Base-by-base conservation (phyloP, 83 land plant genomes). In the Larix sibirica region DNA sequence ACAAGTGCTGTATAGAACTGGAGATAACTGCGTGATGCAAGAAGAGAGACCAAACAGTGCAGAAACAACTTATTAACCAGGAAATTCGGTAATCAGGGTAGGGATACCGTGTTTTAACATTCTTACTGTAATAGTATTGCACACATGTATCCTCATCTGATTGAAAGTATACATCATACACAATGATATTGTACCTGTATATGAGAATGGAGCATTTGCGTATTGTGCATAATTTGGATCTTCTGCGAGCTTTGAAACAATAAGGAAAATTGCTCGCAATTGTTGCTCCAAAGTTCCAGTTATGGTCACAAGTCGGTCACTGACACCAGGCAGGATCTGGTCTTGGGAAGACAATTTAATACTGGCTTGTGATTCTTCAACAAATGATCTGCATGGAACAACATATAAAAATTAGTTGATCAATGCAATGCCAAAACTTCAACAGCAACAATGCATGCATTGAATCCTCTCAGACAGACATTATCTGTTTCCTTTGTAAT, bases 341-440 rank as follows among this genome's bases (percentile, higher is more conserved):
- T 94, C 97, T 77, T 89, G 94, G 62, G 97, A 92, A 6, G 98
- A 94, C 80, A 96, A 88, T 86, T 96, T 96, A 56, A 92, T 96
- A 75, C 86, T 89, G 68, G 98, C 97, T 58, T 89, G 90, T 47
- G 95, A 91, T 0, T 94, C 91, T 64, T 96, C 97, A 54, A 94
- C 90, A 73, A 92, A 88, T 58, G 95, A 85, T 85, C 96, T 96
- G 92, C 33, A 33, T 31, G 76, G 84, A 81, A 17, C 64, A 65
- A 63, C 62, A 77, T 31, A 77, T 1, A 56, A 9, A 81, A 36
- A 50, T 2, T 6, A 81, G 40, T 21, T 23, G 36, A 3, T 77
- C 33, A 31, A 71, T 38, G 56, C 42, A 33, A 69, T 33, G 4
- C 44, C 42, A 69, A 33, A 33, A 4, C 6, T 33, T 69, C 31